phyloP scores from a whole-genome alignment of 768 basidiomycete genomes.

The Mycena crocata region DNA sequence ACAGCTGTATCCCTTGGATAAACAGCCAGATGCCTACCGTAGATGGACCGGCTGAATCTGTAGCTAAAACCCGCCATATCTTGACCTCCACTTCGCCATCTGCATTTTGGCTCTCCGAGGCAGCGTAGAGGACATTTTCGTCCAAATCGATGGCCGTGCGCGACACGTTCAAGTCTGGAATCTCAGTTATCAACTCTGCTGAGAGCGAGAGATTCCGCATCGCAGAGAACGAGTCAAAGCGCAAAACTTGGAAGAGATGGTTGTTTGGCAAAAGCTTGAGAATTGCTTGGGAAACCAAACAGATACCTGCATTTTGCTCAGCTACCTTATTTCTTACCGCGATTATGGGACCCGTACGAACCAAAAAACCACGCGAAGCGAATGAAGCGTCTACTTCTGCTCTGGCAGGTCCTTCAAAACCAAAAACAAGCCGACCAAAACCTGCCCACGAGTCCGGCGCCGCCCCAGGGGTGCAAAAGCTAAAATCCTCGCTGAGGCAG shows the following conservation, averaged over 20 bases:
- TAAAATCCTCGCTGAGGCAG: conserved; percentile 88
- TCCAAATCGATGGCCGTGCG: conserved; percentile 72
- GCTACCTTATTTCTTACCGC: conserved; percentile 1
- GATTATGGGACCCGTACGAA: conserved; percentile 35
- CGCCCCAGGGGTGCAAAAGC: conserved; percentile 82
- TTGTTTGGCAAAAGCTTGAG: conserved; percentile 1
- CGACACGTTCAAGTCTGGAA: conserved; percentile 52
- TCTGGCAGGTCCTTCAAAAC: conserved; percentile 38
- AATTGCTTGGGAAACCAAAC: no score
- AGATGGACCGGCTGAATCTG: conserved; percentile 35
- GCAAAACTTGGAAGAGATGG: background rate
- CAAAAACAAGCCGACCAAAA: conserved; percentile 39
- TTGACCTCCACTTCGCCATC: conserved; percentile 68
- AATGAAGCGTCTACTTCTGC: conserved; percentile 15
- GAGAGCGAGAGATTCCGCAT: conserved; percentile 72
- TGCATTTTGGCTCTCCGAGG: conserved; percentile 59
- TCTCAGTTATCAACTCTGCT: conserved; percentile 38
- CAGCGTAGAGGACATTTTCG: conserved; percentile 67
- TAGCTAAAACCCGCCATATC: conserved; percentile 60
- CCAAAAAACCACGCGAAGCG: conserved; percentile 20
- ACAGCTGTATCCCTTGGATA: background rate
- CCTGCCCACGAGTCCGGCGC: conserved; percentile 43
- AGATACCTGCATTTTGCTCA: background rate
- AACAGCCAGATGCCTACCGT: conserved; percentile 24
- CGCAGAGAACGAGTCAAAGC: conserved; percentile 25